Base-by-base conservation (phyloP, 768 basidiomycete genomes). In the Lactifluus pinguis region DNA sequence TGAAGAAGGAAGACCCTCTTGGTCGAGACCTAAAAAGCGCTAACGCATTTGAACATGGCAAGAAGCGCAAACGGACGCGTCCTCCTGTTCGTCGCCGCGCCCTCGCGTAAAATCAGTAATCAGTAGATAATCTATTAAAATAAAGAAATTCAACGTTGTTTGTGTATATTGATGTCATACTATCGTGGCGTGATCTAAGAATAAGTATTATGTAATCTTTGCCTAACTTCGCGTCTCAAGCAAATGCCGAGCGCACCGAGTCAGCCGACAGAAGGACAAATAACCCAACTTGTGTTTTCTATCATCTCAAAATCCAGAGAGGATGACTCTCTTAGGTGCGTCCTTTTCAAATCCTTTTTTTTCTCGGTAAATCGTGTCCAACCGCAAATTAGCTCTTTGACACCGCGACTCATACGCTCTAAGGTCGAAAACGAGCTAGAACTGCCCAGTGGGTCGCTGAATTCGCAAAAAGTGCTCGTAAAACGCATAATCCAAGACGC, bases 21-120 rank as follows among this genome's bases (percentile, higher is more conserved):
- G 95, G 94, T 32, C 83, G 97, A 61, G 92, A 98, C 67, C 82
- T 87, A 55, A 93, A 92, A 78, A 84, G 76, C 56, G 95, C 92
- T 3, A 89, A 88, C 58, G 85, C 86, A 29, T 99, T 98, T 68
- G 77, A 77, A 30, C 79, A 82, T 50, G 95, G 95, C 17, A 95
- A 93, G 80, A 92, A 92, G 77, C 80, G 89, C 70, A 97, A 90
- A 76, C 85, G 86, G 58, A 78, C 79, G 41, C 89, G 89, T 73
- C 89, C 91, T 41, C 71, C 76, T 8, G 71, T 77, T 42, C 80
- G 84, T 70, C 80, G 89, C 65, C 81, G 76, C 69, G 77, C 80
- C 0, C 68, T 76, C 17, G 71, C 64, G 47, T 74, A 71, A 68
- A n/a, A n/a, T n/a, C n/a, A n/a, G n/a, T n/a, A n/a, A 58, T 59